phyloP scores from a whole-genome alignment of 306 rosid genomes.

The Begonia loranthoides region DNA sequence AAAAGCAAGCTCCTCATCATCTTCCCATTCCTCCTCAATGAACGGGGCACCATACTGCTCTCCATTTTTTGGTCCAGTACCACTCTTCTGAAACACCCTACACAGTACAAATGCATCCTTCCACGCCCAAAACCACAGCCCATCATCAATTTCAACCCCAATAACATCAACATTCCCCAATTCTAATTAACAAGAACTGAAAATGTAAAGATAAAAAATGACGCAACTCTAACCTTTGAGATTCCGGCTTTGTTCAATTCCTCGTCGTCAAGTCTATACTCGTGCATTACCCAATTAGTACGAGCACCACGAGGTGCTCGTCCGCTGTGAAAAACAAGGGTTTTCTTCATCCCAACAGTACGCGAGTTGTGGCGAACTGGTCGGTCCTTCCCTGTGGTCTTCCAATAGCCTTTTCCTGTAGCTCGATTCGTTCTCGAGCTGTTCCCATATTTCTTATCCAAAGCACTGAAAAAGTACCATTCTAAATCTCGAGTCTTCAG shows the following conservation, averaged over 20 bases:
- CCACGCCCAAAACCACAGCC: conserved; percentile 22
- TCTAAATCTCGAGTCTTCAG: conserved; percentile 70
- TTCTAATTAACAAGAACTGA: not conserved
- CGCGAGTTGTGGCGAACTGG: conserved; percentile 17
- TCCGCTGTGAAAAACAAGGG: conserved; percentile 74
- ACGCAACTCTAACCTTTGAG: conserved; percentile 24
- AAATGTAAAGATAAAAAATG: not conserved
- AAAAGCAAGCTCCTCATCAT: conserved; percentile 22
- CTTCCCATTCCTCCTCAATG: conserved; percentile 80
- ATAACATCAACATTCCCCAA: not conserved
- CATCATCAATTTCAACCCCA: conserved; percentile 3
- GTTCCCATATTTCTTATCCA: conserved; percentile 78
- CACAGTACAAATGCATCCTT: conserved; percentile 81
- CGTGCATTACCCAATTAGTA: conserved; percentile 97
- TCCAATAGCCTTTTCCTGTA: conserved; percentile 84
- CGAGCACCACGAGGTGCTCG: conserved; percentile 69
- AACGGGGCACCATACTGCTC: conserved; percentile 94
- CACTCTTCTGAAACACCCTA: conserved; percentile 93
- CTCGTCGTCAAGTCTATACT: conserved; percentile 51
- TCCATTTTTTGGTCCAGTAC: conserved; percentile 86
- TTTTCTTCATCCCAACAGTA: conserved; percentile 76
- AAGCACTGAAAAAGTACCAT: conserved; percentile 78
- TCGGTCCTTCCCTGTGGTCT: conserved; percentile 91
- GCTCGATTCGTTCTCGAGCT: conserved; percentile 80
- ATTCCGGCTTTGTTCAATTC: conserved; percentile 39